Evolutionary conservation across 2,329 filamentous ascomycete genomes (phyloP).

Genomic region (Byssothecium circinans): DNA sequence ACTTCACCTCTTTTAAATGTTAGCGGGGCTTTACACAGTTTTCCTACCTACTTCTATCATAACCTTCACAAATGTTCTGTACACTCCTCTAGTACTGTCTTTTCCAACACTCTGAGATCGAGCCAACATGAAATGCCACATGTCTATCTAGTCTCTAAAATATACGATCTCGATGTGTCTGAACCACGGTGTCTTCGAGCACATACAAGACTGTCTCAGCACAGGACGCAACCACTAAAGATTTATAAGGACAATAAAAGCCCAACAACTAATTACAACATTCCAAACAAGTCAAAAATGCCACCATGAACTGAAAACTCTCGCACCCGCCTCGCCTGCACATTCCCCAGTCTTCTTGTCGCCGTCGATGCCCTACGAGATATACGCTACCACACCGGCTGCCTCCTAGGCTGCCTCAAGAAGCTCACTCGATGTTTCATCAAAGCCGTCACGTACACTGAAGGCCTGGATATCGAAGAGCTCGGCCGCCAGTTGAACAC

Average conservation of each 20-base stretch:
- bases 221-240: no score
- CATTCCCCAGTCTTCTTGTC: slow-evolving; percentile 6
- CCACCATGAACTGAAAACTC: not conserved
- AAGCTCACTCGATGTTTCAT: slow-evolving; percentile 5
- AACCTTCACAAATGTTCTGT: no score
- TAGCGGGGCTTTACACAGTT: no score
- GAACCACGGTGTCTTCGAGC: not conserved
- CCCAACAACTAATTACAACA: not conserved
- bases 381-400: slow-evolving; percentile 3
- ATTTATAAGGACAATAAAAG: not conserved
- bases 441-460: not conserved
- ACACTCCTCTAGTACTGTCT: no score
- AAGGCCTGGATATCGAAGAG: not conserved
- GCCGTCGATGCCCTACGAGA: not conserved
- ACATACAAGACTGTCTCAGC: no score
- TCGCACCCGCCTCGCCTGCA: not conserved
- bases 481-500: not conserved
- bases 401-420: slow-evolving; percentile 7
- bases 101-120: no score
- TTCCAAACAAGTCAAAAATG: no score
- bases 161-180: no score
- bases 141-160: no score
- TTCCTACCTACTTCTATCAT: no score
- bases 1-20: no score
- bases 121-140: no score